Evolutionary conservation across 2,329 filamentous ascomycete species (phyloP).

Genomic region (Bipolaris gigantea): DNA sequence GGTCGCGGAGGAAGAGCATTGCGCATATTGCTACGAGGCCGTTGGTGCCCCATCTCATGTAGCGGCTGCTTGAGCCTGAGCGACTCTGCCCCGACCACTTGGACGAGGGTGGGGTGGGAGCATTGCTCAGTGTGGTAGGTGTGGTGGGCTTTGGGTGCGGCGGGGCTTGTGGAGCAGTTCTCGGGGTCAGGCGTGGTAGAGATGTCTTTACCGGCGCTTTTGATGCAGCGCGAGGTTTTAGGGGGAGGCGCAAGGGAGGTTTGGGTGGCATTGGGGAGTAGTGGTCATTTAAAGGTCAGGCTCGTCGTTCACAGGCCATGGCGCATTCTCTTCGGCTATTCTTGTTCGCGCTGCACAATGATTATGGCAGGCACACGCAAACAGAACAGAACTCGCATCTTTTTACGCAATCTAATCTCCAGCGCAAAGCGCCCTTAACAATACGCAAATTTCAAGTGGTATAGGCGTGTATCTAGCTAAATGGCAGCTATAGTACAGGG

Average conservation of each 20-base stretch:
- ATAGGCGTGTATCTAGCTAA: constrained; percentile 26
- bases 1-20: constrained; percentile 46
- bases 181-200: not conserved
- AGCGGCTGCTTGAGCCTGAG: constrained; percentile 14
- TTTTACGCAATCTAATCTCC: not conserved
- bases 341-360: constrained; percentile 7
- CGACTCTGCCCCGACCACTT: constrained; percentile 10
- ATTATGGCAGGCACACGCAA: not conserved
- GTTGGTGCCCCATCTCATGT: constrained; percentile 16
- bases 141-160: constrained; percentile 3
- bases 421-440: not conserved
- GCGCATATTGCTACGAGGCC: constrained; percentile 18
- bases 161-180: constrained; percentile 3
- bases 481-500: constrained; percentile 43
- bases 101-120: constrained; percentile 5
- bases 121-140: constrained; percentile 1
- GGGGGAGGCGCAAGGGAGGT: constrained; percentile 23
- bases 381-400: too few relatives aligned
- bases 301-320: not conserved
- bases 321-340: constrained; percentile 9
- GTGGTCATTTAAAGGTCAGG: not conserved
- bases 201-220: constrained; percentile 5
- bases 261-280: constrained; percentile 28
- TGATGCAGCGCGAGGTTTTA: constrained; percentile 6
- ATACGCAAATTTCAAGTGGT: constrained; percentile 19